Percentiles rank a stretch among this genome's conserved stretches.
phyloP scores from a whole-genome alignment of 805 yeast genomes.

The Spathaspora gorwiae region DNA sequence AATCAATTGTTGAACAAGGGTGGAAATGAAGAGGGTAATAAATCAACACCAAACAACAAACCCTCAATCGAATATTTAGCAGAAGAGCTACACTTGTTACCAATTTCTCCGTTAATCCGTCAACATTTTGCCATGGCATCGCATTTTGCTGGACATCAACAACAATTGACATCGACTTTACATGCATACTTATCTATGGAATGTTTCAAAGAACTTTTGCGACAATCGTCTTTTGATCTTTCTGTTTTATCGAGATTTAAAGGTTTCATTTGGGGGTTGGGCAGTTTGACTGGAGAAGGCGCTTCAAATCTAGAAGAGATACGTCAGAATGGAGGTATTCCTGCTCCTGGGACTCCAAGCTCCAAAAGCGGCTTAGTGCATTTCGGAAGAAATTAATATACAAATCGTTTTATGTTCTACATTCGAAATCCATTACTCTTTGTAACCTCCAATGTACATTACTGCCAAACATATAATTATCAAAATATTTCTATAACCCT shows the following conservation, averaged over 20 bases:
- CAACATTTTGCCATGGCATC: conserved; percentile 28
- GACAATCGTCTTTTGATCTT: conserved; percentile 21
- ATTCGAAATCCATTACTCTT: no score
- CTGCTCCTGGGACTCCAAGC: conserved; percentile 22
- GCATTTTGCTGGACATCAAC: conserved; percentile 22
- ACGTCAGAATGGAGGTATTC: conserved; percentile 3
- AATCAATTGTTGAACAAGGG: conserved; percentile 28
- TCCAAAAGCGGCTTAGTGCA: conserved; percentile 22
- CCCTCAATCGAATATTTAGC: conserved; percentile 60
- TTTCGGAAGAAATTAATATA: conserved; percentile 20
- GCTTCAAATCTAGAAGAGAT: neutral
- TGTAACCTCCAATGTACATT: no score
- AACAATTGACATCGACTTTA: conserved; percentile 47
- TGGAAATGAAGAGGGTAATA: conserved; percentile 7
- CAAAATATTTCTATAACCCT: neutral
- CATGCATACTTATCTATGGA: conserved; percentile 61
- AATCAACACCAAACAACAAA: conserved; percentile 20
- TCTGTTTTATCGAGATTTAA: conserved; percentile 31
- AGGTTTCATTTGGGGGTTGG: conserved; percentile 53
- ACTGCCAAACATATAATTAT: no score
- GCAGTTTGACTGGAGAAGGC: conserved; percentile 17
- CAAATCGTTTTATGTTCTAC: no score
- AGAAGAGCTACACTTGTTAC: conserved; percentile 61
- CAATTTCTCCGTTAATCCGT: conserved; percentile 50
- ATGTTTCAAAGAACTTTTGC: conserved; percentile 55